These are phyloP conservation scores for Fusarium setosum DNA, from an alignment of 2,329 filamentous ascomycete genomes.

Conservation along the genomic window DNA sequence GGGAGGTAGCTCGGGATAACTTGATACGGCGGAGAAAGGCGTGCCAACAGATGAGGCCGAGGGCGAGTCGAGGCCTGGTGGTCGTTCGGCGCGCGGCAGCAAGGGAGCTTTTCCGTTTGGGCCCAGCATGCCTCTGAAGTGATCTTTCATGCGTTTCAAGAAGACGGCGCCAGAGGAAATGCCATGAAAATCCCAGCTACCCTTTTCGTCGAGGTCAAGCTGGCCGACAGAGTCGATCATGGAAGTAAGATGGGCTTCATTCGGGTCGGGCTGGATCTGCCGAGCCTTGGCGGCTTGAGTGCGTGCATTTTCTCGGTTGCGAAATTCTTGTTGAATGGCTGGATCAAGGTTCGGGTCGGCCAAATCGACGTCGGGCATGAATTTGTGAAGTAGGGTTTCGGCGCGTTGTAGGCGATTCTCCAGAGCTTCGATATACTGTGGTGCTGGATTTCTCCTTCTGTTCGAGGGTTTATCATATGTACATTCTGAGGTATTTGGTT, in stretches of 20 bases:
- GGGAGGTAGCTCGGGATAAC: slow-evolving; percentile 76
- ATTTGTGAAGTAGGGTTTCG: slow-evolving; percentile 80
- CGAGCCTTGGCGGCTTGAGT: slow-evolving; percentile 53
- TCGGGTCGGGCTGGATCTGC: slow-evolving; percentile 58
- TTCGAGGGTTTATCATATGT: slow-evolving; percentile 97
- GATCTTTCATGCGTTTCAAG: slow-evolving; percentile 85
- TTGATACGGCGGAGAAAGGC: slow-evolving; percentile 65
- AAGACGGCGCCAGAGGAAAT: slow-evolving; percentile 93
- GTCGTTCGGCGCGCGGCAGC: slow-evolving; percentile 62
- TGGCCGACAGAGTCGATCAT: slow-evolving; percentile 96
- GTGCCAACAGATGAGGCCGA: slow-evolving; percentile 71
- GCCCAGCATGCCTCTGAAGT: slow-evolving; percentile 82
- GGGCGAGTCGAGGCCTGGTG: slow-evolving; percentile 75
- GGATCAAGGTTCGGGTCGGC: slow-evolving; percentile 87
- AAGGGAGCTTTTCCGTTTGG: slow-evolving; percentile 71
- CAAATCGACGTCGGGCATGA: slow-evolving; percentile 86
- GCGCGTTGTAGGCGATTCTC: slow-evolving; percentile 86
- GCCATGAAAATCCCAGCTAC: slow-evolving; percentile 95
- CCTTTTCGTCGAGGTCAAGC: slow-evolving; percentile 89
- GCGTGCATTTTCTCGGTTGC: slow-evolving; percentile 64
- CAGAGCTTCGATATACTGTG: slow-evolving; percentile 91
- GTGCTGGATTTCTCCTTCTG: slow-evolving; percentile 87
- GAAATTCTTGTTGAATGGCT: slow-evolving; percentile 76
- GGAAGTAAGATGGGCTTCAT: slow-evolving; percentile 83
- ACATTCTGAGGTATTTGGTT: slow-evolving; percentile 71